Evolutionary conservation across 1,284 basidiomycete species (phyloP), one percentile per base, ranked within the genome.

Genomic region (Mycena sp.): DNA sequence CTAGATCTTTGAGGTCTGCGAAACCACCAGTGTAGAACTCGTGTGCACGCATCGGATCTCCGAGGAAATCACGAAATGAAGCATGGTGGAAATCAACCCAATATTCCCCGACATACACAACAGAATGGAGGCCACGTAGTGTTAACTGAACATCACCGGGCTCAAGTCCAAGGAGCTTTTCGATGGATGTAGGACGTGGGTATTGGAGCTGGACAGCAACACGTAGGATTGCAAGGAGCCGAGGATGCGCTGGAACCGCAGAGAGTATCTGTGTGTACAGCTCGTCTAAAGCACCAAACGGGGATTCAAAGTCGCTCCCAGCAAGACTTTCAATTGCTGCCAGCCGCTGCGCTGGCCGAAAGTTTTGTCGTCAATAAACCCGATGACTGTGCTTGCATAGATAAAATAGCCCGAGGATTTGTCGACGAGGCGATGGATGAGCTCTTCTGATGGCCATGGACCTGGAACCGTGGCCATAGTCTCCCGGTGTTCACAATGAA

Each of bases 321-420:
- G 2, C 7, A 4, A 26, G 16, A 10, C 48, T 46, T 35, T 32
- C 9, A 11, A 58, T 16, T 3, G 46, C 14, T 2, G 28, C 23
- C 5, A 60, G 51, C n/a, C 37, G 57, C 28, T 64, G 48, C 6
- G 50, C 32, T 23, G 63, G 63, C 19, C 53, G 40, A 28, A 35
- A 54, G 29, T 59, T 10, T 49, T 44, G 30, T 64, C 58, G 25
- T 57, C 55, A 17, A 67, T 30, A 32, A 57, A 67, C n/a, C 48
- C 50, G 40, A 67, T 28, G 19, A 65, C 52, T 6, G 67, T 64
- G 25, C 64, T 32, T 17, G 67, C 64, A 23, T 58, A 61, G 19
- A 68, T 58, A 45, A 68, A 68, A 29, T 63, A 61, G 12, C 67
- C 67, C 11, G 51, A 48, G 9, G 67, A 65, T 48, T 49, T 52